phyloP scores from a whole-genome alignment of 1,139 yeast genomes.

The Ashbya aceris region DNA sequence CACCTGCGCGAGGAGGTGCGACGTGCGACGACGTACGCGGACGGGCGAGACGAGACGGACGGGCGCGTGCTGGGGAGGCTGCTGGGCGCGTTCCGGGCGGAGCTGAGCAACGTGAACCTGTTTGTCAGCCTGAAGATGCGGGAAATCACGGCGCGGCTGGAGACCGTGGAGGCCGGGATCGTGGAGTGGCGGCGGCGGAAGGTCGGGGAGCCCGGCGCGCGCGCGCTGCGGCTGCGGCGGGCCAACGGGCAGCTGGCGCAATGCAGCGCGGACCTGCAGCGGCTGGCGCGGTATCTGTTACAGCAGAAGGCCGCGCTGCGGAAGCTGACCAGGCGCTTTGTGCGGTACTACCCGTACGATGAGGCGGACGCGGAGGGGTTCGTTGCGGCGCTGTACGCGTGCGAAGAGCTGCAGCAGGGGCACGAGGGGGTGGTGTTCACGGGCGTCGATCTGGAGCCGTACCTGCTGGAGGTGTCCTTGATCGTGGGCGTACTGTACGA shows the following conservation, averaged over 20 bases:
- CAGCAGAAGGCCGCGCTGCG: constrained; percentile 76
- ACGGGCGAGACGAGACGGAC: constrained; percentile 3
- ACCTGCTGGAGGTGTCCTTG: constrained; percentile 54
- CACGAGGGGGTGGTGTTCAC: constrained; percentile 45
- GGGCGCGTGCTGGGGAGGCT: constrained; percentile 5
- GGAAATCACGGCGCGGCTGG: constrained; percentile 23
- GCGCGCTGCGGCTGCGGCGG: constrained; percentile 11
- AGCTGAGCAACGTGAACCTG: constrained; percentile 26
- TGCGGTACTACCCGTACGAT: constrained; percentile 44
- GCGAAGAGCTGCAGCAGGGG: constrained; percentile 29
- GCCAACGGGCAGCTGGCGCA: constrained; percentile 15
- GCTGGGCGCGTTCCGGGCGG: constrained; percentile 28
- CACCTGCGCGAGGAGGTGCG: constrained; percentile 58
- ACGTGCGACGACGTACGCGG: constrained; percentile 34
- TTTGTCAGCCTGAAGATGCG: constrained; percentile 25
- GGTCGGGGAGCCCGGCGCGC: constrained; percentile 1
- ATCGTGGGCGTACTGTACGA: constrained; percentile 43
- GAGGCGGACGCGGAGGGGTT: constrained; percentile 26
- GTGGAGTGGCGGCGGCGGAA: constrained; percentile 9
- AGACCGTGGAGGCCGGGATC: constrained; percentile 22
- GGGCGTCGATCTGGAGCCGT: constrained; percentile 53
- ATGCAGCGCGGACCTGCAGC: constrained; percentile 43
- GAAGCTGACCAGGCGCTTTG: constrained; percentile 71
- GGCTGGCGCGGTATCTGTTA: constrained; percentile 62
- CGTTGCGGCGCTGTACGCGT: constrained; percentile 29